These are phyloP conservation scores for Phaeosphaeria sp. DNA, from an alignment of 2,329 filamentous ascomycete genomes.

Conservation along the genomic window DNA sequence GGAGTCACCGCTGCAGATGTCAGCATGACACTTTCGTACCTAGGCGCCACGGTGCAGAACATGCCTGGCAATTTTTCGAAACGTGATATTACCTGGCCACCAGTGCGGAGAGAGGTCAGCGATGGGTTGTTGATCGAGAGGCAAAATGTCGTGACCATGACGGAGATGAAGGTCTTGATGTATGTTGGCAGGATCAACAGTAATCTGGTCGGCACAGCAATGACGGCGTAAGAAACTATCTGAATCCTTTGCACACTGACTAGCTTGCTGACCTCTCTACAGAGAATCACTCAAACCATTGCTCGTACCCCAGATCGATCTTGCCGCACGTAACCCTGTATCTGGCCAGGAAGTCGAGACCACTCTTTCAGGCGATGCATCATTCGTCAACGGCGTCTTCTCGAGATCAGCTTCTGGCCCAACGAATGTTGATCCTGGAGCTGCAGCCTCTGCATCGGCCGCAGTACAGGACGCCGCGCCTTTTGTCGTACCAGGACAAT, in stretches of 20 bases:
- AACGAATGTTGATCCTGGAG: conserved; percentile 55
- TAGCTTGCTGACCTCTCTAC: conserved; percentile 16
- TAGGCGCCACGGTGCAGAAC: conserved; percentile 50
- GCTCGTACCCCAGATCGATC: conserved; percentile 71
- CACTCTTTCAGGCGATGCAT: conserved; percentile 72
- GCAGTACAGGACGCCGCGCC: conserved; percentile 53
- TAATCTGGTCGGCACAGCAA: conserved; percentile 59
- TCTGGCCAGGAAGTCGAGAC: conserved; percentile 63
- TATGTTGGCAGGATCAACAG: conserved; percentile 73
- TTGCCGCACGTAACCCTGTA: conserved; percentile 61
- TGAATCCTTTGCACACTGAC: background rate
- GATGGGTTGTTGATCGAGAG: conserved; percentile 38
- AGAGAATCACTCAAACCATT: conserved; percentile 67
- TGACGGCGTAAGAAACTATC: conserved; percentile 64
- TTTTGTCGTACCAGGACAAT: conserved; percentile 73
- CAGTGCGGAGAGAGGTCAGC: conserved; percentile 24
- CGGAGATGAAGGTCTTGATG: conserved; percentile 66
- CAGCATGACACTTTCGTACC: conserved; percentile 51
- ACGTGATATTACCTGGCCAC: conserved; percentile 36
- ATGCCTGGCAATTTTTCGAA: conserved; percentile 44
- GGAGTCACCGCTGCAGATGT: conserved; percentile 49
- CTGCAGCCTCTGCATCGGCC: conserved; percentile 46
- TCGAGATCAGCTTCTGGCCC: conserved; percentile 59
- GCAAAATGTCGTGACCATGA: conserved; percentile 34
- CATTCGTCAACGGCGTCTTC: conserved; percentile 75